These are phyloP conservation scores for Torulaspora delbrueckii DNA, from an alignment of 805 yeast species.

Conservation along the genomic window DNA sequence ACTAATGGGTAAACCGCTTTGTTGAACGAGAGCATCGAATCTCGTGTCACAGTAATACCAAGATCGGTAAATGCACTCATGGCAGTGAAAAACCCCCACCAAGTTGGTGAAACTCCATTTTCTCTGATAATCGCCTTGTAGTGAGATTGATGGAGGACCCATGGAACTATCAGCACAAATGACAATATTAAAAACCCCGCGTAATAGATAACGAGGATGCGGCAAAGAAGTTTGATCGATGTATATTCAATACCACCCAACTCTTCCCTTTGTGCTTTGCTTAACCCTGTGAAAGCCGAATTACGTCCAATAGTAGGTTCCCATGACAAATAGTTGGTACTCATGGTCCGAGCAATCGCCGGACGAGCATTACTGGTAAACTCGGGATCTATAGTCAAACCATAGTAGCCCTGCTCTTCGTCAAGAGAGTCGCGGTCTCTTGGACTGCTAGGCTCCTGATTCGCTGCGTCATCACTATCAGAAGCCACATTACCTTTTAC, in stretches of 20 bases:
- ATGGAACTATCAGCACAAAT: constrained; percentile 53
- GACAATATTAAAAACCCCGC: constrained; percentile 67
- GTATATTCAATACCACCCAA: constrained; percentile 97
- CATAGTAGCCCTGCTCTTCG: constrained; percentile 36
- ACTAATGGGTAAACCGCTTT: constrained; percentile 61
- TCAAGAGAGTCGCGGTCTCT: constrained; percentile 8
- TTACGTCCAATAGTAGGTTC: constrained; percentile 89
- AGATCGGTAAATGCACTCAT: constrained; percentile 79
- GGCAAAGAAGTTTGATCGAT: constrained; percentile 70
- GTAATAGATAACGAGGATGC: constrained; percentile 61
- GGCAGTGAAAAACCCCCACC: constrained; percentile 93
- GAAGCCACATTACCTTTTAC: not conserved
- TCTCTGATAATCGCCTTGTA: constrained; percentile 44
- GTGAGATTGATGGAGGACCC: constrained; percentile 43
- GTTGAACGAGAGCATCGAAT: constrained; percentile 69
- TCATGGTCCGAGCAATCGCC: constrained; percentile 37
- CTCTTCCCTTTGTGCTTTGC: constrained; percentile 84
- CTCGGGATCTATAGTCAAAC: constrained; percentile 26
- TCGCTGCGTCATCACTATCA: constrained; percentile 7
- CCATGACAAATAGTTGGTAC: constrained; percentile 77
- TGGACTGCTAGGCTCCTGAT: constrained; percentile 16
- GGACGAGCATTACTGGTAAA: constrained; percentile 10
- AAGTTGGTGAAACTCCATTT: constrained; percentile 65
- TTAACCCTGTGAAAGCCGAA: constrained; percentile 79
- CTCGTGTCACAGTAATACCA: constrained; percentile 76